Conservation (phyloP, 1,139 yeast genomes). For the Blastobotrys petasosporus region DNA sequence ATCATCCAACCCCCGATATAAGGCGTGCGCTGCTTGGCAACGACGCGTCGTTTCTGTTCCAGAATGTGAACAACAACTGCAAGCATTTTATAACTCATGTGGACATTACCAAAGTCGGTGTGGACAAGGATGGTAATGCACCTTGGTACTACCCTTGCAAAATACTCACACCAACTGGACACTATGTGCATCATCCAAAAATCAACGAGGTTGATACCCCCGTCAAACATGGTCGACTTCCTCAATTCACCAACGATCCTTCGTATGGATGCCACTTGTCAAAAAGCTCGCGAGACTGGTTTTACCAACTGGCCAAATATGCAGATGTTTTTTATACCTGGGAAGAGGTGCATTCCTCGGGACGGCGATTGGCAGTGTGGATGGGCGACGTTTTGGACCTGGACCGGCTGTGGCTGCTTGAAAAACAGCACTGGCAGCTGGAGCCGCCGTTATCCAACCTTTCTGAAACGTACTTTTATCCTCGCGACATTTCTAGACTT, state of each 20-base stretch:
- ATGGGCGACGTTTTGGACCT: conserved; percentile 81
- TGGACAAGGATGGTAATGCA: conserved; percentile 43
- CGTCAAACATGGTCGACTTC: conserved; percentile 14
- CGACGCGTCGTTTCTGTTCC: conserved; percentile 81
- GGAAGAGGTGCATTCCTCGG: conserved; percentile 60
- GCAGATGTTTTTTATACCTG: conserved; percentile 78
- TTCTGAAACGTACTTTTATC: conserved; percentile 22
- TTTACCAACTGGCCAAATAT: conserved; percentile 53
- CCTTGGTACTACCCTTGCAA: conserved; percentile 92
- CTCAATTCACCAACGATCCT: background rate
- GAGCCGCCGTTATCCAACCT: conserved; percentile 14
- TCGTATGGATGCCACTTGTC: conserved; percentile 58
- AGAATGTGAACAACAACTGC: conserved; percentile 89
- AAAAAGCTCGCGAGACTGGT: conserved; percentile 49
- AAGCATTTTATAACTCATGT: conserved; percentile 56
- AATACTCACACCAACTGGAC: conserved; percentile 10
- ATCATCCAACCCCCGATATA: conserved; percentile 6
- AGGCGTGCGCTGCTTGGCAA: conserved; percentile 45
- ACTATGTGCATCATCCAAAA: conserved; percentile 12
- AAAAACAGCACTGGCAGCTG: conserved; percentile 46
- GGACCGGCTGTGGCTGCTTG: conserved; percentile 61
- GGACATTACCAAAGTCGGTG: conserved; percentile 43
- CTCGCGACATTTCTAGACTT: conserved; percentile 16
- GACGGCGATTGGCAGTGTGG: conserved; percentile 63
- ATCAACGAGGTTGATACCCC: conserved; percentile 3